Evolutionary conservation across 2,329 filamentous ascomycete species (phyloP).

Genomic region (Parasarocladium wereldwijsianum): DNA sequence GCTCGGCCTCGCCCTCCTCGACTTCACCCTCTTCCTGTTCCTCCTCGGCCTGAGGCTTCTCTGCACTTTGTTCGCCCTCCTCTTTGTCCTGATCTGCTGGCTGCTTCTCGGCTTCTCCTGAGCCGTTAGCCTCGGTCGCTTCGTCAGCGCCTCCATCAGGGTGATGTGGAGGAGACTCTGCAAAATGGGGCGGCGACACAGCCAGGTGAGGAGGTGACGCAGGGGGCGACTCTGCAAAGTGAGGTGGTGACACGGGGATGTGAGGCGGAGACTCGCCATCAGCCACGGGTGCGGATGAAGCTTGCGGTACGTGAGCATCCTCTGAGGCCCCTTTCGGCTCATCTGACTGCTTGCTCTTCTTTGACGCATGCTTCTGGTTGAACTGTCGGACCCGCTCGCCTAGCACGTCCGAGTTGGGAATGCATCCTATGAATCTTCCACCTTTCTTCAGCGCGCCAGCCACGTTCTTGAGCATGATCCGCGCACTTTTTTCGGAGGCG

Average conservation of each 20-base stretch:
- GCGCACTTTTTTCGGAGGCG: conserved; percentile 77
- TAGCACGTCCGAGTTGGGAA: conserved; percentile 92
- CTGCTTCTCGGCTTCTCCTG: background rate
- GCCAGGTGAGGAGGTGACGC: conserved; percentile 4
- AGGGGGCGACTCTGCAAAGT: conserved; percentile 1
- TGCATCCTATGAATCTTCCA: conserved; percentile 84
- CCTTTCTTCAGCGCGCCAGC: conserved; percentile 84
- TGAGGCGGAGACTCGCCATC: conserved; percentile 3
- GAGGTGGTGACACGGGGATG: background rate
- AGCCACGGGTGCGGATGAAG: background rate
- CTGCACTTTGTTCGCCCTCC: conserved; percentile 8
- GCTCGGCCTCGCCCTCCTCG: conserved; percentile 48
- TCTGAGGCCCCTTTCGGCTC: conserved; percentile 14
- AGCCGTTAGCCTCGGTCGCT: background rate
- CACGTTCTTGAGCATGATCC: conserved; percentile 87
- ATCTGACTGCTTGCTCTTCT: conserved; percentile 14
- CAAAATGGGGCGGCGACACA: conserved; percentile 1
- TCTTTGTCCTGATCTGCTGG: conserved; percentile 14
- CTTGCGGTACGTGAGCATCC: conserved; percentile 5
- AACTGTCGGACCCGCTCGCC: conserved; percentile 63
- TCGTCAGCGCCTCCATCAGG: background rate
- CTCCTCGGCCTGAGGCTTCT: conserved; percentile 19
- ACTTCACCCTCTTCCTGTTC: conserved; percentile 38
- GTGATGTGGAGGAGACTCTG: conserved; percentile 1
- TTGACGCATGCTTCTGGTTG: conserved; percentile 38